These are phyloP conservation scores for Cytospora schulzeri DNA, from an alignment of 2,329 filamentous ascomycete genomes.

Conservation along the genomic window DNA sequence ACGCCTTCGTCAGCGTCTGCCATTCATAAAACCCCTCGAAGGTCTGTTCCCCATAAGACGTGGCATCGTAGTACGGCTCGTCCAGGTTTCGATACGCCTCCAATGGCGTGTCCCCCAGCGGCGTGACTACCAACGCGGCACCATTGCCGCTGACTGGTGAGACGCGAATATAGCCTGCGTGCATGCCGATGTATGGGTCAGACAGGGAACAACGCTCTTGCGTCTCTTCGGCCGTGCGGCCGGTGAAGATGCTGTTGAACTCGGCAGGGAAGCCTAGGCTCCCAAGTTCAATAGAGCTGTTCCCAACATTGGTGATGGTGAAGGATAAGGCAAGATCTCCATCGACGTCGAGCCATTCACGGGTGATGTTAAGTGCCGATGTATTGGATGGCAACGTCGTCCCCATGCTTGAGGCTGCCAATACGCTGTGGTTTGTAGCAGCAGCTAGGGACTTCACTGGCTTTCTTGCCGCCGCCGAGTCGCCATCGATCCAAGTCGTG, in stretches of 20 bases:
- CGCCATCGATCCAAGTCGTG: slow-evolving; percentile 47
- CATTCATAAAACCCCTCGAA: slow-evolving; percentile 65
- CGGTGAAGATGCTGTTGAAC: slow-evolving; percentile 65
- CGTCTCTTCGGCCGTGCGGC: slow-evolving; percentile 50
- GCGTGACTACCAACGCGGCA: slow-evolving; percentile 56
- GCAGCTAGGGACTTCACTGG: slow-evolving; percentile 38
- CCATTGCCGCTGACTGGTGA: slow-evolving; percentile 55
- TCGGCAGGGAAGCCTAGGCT: slow-evolving; percentile 60
- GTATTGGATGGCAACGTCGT: slow-evolving; percentile 43
- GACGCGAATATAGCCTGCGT: slow-evolving; percentile 59
- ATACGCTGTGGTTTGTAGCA: slow-evolving; percentile 24
- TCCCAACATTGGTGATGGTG: slow-evolving; percentile 49
- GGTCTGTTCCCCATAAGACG: slow-evolving; percentile 53
- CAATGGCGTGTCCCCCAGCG: slow-evolving; percentile 47
- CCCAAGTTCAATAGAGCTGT: slow-evolving; percentile 51
- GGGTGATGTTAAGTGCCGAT: slow-evolving; percentile 47
- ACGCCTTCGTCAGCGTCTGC: slow-evolving; percentile 57
- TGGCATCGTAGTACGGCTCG: slow-evolving; percentile 45
- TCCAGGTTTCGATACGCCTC: slow-evolving; percentile 58
- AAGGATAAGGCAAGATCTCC: slow-evolving; percentile 55
- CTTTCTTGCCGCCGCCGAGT: slow-evolving; percentile 47
- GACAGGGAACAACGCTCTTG: slow-evolving; percentile 55
- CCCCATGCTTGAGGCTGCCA: slow-evolving; percentile 45
- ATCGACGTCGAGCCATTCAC: slow-evolving; percentile 52
- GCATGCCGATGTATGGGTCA: slow-evolving; percentile 62